phyloP scores from a whole-genome alignment of 768 basidiomycete genomes.

The Rhodotorula kratochvilovae region DNA sequence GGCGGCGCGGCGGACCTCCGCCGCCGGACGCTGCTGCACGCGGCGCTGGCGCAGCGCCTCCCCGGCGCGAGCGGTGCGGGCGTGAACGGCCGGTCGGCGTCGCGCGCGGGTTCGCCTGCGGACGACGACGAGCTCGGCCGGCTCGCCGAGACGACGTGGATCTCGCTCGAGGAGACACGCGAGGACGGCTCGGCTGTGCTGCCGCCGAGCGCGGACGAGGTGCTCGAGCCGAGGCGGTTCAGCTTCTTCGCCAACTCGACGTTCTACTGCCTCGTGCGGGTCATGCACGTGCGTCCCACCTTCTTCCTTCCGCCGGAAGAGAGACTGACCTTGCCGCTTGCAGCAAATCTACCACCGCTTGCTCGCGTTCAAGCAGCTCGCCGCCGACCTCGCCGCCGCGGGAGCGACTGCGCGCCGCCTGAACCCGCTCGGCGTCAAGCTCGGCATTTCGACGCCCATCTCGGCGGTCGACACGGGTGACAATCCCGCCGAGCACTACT shows the following conservation, averaged over 20 bases:
- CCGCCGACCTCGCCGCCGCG: constrained; percentile 58
- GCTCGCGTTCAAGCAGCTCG: constrained; percentile 75
- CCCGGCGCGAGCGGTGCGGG: neutral
- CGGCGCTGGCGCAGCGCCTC: constrained; percentile 50
- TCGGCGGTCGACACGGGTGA: constrained; percentile 46
- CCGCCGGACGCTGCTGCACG: constrained; percentile 72
- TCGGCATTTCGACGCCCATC: constrained; percentile 67
- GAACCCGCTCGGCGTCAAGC: constrained; percentile 33
- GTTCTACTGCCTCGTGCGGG: constrained; percentile 82
- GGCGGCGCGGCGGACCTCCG: constrained; percentile 61
- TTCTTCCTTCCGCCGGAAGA: neutral
- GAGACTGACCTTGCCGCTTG: neutral
- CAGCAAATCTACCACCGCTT: constrained; percentile 72
- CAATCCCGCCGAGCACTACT: constrained; percentile 64
- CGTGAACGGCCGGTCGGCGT: constrained; percentile 45
- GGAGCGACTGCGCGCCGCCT: constrained; percentile 45
- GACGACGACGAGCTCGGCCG: constrained; percentile 21
- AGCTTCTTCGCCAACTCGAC: constrained; percentile 83
- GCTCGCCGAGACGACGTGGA: constrained; percentile 40
- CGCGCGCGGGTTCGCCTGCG: constrained; percentile 41
- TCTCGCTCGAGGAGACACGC: constrained; percentile 37
- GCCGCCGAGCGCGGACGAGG: constrained; percentile 55
- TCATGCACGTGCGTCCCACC: constrained; percentile 68
- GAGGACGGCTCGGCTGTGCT: constrained; percentile 57
- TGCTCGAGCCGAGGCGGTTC: constrained; percentile 51